Conservation (phyloP, 2,329 filamentous ascomycete genomes). For the Fusarium sacchari region DNA sequence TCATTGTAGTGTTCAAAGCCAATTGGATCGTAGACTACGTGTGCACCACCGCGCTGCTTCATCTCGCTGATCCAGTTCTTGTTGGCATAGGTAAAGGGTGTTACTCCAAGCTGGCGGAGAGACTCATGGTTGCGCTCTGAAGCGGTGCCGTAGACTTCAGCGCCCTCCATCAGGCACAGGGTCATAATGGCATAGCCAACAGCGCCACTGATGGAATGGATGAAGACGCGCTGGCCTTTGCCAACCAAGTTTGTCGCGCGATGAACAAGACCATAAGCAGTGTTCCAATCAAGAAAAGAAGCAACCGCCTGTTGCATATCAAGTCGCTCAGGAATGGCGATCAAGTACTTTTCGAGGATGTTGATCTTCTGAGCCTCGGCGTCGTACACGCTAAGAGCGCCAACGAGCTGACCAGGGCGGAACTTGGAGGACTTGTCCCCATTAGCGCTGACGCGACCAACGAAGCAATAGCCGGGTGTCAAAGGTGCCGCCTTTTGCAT, state of each 20-base stretch:
- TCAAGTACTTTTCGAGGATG: constrained; percentile 57
- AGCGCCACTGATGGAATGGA: constrained; percentile 62
- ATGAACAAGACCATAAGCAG: constrained; percentile 52
- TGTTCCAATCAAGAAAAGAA: constrained; percentile 58
- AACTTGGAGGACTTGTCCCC: constrained; percentile 50
- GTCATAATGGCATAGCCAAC: constrained; percentile 57
- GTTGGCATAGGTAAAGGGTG: constrained; percentile 58
- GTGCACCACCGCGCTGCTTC: constrained; percentile 56
- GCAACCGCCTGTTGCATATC: constrained; percentile 54
- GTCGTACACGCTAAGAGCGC: constrained; percentile 53
- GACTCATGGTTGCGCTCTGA: constrained; percentile 56
- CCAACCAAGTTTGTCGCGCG: constrained; percentile 51
- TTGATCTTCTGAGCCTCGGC: constrained; percentile 58
- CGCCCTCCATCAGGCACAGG: constrained; percentile 55
- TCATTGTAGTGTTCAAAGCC: constrained; percentile 63
- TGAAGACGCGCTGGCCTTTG: constrained; percentile 58
- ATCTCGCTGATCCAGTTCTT: constrained; percentile 60
- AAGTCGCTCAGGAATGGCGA: constrained; percentile 53
- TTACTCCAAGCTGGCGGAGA: constrained; percentile 52
- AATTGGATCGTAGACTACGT: constrained; percentile 60
- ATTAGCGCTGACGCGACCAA: constrained; percentile 54
- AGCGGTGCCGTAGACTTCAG: constrained; percentile 61
- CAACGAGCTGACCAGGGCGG: constrained; percentile 48
- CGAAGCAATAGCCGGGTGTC: constrained; percentile 60
- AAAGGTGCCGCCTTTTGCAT: constrained; percentile 57